These are phyloP conservation scores for Wallemia ichthyophaga DNA, from an alignment of 1,284 basidiomycete species.

Conservation along the genomic window DNA sequence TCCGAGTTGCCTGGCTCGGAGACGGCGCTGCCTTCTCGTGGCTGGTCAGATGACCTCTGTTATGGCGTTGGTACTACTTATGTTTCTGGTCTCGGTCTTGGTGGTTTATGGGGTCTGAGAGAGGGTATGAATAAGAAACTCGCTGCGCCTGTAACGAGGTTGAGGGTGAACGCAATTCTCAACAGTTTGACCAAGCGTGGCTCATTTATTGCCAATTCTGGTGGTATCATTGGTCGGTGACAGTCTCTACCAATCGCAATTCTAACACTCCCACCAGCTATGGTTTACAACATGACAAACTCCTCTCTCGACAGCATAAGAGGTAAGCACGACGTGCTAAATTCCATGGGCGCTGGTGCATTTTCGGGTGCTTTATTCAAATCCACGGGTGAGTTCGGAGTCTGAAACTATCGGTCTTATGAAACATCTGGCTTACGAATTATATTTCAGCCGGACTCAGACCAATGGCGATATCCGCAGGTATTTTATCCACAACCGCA, in stretches of 20 bases:
- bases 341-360: slow-evolving; percentile 72
- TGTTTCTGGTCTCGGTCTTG: slow-evolving; percentile 70
- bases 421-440: background rate
- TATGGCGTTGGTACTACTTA: slow-evolving; percentile 98
- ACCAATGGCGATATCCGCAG: background rate
- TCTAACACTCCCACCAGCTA: slow-evolving; percentile 24
- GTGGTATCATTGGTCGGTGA: slow-evolving; percentile 63
- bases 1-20: slow-evolving; percentile 52
- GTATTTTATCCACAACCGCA: background rate
- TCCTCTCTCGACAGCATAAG: slow-evolving; percentile 66
- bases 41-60: slow-evolving; percentile 97
- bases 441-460: background rate
- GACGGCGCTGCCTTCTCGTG: slow-evolving; percentile 66
- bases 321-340: slow-evolving; percentile 68
- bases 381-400: slow-evolving; percentile 57
- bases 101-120: slow-evolving; percentile 80
- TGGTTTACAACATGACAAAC: slow-evolving; percentile 89
- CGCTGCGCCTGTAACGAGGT: slow-evolving; percentile 46
- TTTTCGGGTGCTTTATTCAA: slow-evolving; percentile 77
- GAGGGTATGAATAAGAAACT: slow-evolving; percentile 69
- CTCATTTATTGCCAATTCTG: slow-evolving; percentile 91
- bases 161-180: slow-evolving; percentile 85
- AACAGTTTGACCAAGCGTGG: slow-evolving; percentile 91
- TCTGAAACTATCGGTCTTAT: slow-evolving; percentile 6
- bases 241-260: background rate